These are phyloP conservation scores for Lactarius sanguifluus DNA, from an alignment of 768 basidiomycete genomes.

Conservation along the genomic window DNA sequence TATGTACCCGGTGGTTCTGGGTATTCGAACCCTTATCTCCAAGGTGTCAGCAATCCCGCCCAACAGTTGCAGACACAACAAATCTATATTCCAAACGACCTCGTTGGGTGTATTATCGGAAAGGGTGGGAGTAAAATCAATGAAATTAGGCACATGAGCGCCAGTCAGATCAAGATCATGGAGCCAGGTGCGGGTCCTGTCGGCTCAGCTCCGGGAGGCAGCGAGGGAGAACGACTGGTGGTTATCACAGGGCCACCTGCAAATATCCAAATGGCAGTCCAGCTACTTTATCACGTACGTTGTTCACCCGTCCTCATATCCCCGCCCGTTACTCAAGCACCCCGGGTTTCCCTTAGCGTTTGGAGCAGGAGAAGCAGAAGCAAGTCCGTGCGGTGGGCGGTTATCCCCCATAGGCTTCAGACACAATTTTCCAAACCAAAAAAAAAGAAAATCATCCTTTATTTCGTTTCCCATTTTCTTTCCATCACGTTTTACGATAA, in stretches of 20 bases:
- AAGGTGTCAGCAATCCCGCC: conserved; percentile 35
- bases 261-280: conserved; percentile 96
- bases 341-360: conserved; percentile 47
- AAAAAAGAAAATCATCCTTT: conserved; percentile 1
- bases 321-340: not conserved
- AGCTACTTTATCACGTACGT: conserved; percentile 81
- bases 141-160: conserved; percentile 93
- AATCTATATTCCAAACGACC: conserved; percentile 96
- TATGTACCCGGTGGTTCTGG: conserved; percentile 75
- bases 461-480: conserved; percentile 4
- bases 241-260: conserved; percentile 95
- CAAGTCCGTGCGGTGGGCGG: conserved; percentile 47
- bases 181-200: conserved; percentile 84
- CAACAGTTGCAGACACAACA: conserved; percentile 92
- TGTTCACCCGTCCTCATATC: conserved; percentile 1
- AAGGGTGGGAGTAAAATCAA: conserved; percentile 99
- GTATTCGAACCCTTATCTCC: conserved; percentile 49
- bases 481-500: conserved; percentile 16
- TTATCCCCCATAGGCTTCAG: conserved; percentile 23
- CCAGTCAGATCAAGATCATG: conserved; percentile 97
- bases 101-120: conserved; percentile 97
- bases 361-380: conserved; percentile 90
- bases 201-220: conserved; percentile 66
- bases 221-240: conserved; percentile 88
- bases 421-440: conserved; percentile 10